Percentiles rank a stretch among this genome's conserved stretches.
Conservation (phyloP, 768 basidiomycete genomes). For the Termitomyces sp. region DNA sequence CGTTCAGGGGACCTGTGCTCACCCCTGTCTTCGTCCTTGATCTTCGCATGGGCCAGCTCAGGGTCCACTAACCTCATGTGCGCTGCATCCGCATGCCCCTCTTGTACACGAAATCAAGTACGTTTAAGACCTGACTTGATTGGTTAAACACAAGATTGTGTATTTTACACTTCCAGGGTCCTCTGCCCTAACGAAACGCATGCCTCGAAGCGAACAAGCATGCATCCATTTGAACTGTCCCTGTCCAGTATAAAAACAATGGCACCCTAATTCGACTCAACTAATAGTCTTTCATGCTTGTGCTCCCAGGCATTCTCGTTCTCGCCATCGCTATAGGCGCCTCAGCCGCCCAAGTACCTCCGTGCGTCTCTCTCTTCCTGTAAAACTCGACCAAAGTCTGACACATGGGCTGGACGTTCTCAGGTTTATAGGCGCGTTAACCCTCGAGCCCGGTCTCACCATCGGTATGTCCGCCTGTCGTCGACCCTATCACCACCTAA, state of each 20-base stretch:
- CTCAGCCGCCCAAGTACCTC: conserved; percentile 24
- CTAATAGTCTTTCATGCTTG: conserved; percentile 7
- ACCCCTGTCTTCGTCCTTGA: neutral
- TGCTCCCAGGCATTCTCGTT: conserved; percentile 1
- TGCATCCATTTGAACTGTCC: neutral
- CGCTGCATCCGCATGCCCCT: neutral
- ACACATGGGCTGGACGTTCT: neutral
- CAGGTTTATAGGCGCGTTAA: conserved; percentile 37
- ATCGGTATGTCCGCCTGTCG: conserved; percentile 24
- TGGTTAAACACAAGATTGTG: neutral
- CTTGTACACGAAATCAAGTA: neutral
- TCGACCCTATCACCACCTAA: neutral
- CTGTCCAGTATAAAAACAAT: neutral
- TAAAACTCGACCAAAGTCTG: neutral
- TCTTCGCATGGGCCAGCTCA: neutral
- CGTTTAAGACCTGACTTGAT: neutral
- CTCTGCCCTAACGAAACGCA: neutral
- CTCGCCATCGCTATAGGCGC: conserved; percentile 10
- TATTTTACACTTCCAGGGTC: neutral
- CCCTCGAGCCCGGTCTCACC: conserved; percentile 38
- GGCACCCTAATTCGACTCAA: neutral
- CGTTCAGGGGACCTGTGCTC: neutral
- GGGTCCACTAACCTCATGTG: neutral
- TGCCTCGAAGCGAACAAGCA: conserved; percentile 1
- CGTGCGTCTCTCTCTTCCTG: conserved; percentile 1